Evolutionary conservation across 2,329 filamentous ascomycete genomes (phyloP).

Genomic region (Arthroderma uncinatum): DNA sequence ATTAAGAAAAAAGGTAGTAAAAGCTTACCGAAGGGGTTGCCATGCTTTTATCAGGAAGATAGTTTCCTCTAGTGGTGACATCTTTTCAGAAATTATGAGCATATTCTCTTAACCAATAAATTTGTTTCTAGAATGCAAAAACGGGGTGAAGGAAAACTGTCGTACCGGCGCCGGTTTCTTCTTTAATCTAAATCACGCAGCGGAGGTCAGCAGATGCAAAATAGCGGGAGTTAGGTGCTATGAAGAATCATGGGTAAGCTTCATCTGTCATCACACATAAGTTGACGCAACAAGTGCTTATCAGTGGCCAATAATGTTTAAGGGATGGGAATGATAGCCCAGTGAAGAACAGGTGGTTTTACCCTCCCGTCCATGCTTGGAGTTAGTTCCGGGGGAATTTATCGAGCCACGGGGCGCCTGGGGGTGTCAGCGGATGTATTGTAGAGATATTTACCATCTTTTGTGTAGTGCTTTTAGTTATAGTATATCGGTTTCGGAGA

Average conservation of each 20-base stretch:
- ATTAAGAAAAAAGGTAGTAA: neutral
- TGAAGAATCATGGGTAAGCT: constrained; percentile 55
- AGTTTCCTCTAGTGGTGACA: constrained; percentile 95
- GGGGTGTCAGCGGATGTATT: constrained; percentile 54
- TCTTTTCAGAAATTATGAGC: constrained; percentile 63
- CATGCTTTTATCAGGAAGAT: constrained; percentile 96
- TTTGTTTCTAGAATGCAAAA: constrained; percentile 32
- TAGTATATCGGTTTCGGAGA: constrained; percentile 85
- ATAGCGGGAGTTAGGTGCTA: constrained; percentile 52
- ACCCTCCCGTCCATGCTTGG: neutral
- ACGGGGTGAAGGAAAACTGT: constrained; percentile 41
- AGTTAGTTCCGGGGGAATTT: neutral
- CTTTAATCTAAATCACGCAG: constrained; percentile 95
- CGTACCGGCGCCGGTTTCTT: constrained; percentile 99
- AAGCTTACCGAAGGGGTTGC: constrained; percentile 73
- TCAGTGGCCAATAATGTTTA: constrained; percentile 12
- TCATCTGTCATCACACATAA: constrained; percentile 44
- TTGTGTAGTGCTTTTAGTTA: constrained; percentile 94
- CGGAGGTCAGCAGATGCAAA: constrained; percentile 89
- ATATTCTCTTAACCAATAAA: constrained; percentile 37
- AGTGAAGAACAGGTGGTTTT: constrained; percentile 14
- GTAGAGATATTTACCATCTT: constrained; percentile 95
- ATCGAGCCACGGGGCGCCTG: constrained; percentile 26
- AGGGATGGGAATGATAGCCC: neutral
- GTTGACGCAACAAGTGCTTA: constrained; percentile 19